Evolutionary conservation across 345 rosid species (phyloP).

Genomic region (Euclidium syriacum): DNA sequence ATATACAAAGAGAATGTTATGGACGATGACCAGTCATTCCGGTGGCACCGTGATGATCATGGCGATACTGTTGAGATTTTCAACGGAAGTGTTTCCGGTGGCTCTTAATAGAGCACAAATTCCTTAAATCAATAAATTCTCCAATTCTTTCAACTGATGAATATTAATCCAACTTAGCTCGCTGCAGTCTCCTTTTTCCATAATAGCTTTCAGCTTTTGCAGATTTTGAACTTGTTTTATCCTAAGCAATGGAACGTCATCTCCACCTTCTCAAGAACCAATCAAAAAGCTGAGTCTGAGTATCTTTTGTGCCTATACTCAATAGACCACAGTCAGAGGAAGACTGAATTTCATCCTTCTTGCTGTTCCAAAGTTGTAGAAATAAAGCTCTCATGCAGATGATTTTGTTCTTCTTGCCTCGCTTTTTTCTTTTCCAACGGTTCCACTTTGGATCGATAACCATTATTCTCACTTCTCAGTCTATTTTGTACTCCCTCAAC

Average conservation of each 20-base stretch:
- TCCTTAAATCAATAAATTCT: too few species aligned
- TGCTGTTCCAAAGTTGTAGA: conserved; percentile 32
- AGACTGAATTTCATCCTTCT: conserved; percentile 38
- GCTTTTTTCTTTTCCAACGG: too few species aligned
- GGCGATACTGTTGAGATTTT: conserved; percentile 74
- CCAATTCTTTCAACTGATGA: too few species aligned
- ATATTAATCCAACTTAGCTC: too few species aligned
- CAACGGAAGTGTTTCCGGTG: conserved; percentile 21
- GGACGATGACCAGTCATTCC: conserved; percentile 75
- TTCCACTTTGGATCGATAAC: too few species aligned
- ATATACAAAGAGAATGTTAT: conserved; percentile 61
- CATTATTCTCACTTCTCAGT: too few species aligned
- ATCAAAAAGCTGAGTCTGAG: conserved; percentile 29
- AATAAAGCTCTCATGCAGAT: conserved; percentile 33
- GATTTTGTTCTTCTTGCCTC: conserved; percentile 34
- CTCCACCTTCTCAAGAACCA: conserved; percentile 48
- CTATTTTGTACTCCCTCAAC: too few species aligned
- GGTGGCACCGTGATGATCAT: conserved; percentile 64
- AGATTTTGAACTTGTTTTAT: too few species aligned
- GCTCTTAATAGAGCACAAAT: too few species aligned
- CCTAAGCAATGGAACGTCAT: conserved; percentile 63
- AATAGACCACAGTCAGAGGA: conserved; percentile 30
- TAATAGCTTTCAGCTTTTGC: too few species aligned
- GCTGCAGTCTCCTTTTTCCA: too few species aligned
- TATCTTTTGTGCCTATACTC: conserved; percentile 31